These are phyloP conservation scores for Patellifolia procumbens DNA, from an alignment of 179 eudicot genomes.

Conservation along the genomic window DNA sequence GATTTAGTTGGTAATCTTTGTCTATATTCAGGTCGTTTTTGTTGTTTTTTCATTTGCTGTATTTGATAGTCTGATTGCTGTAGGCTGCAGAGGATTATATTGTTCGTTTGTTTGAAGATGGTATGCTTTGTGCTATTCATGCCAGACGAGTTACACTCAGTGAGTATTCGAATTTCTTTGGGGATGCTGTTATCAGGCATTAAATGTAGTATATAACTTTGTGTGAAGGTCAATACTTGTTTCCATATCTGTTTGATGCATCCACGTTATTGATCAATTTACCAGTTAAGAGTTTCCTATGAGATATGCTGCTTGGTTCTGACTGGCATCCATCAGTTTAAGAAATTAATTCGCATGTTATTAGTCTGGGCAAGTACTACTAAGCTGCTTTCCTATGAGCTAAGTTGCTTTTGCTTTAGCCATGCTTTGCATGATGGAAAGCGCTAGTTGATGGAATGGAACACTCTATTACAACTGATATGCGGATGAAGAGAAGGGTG, in stretches of 20 bases:
- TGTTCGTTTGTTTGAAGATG: slow-evolving; percentile 64
- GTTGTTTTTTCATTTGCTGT: not conserved
- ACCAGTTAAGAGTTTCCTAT: not conserved
- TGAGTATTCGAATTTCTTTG: slow-evolving; percentile 43
- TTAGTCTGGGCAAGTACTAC: not conserved
- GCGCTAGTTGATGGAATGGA: no score
- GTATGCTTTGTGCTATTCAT: slow-evolving; percentile 79
- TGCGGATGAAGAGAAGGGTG: no score
- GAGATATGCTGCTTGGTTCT: not conserved
- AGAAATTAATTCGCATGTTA: not conserved
- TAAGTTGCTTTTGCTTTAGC: no score
- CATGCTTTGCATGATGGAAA: no score
- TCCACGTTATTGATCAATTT: not conserved
- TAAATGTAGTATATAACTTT: not conserved
- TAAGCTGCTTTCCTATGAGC: no score
- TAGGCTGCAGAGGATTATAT: slow-evolving; percentile 79
- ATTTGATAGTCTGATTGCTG: slow-evolving; percentile 19
- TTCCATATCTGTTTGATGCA: not conserved
- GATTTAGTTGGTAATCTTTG: not conserved
- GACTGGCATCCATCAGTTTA: not conserved
- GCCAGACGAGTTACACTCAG: slow-evolving; percentile 84
- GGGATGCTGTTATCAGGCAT: not conserved
- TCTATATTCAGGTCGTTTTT: not conserved
- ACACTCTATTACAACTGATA: no score
- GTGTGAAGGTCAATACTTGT: not conserved